Base-by-base conservation (phyloP, 805 yeast genomes). In the Limtongia smithiae region DNA sequence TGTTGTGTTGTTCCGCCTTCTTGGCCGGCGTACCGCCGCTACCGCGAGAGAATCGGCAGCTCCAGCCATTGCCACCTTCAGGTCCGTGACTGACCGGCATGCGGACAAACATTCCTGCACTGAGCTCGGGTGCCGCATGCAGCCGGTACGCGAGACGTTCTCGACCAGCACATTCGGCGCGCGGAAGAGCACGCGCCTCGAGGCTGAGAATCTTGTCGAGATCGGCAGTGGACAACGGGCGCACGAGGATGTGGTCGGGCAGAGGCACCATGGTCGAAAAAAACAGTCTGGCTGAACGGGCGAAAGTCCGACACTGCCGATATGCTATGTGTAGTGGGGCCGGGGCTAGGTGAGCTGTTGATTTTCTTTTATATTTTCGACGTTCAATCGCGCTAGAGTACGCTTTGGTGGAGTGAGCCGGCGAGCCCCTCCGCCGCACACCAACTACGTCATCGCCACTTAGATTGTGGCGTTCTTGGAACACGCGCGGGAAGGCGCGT, bases 41-140 rank as follows among this genome's bases (percentile, higher is more conserved):
- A 21, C 37, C 24, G 42, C 28, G 9, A n/a, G 11, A 4, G 5
- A 25, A 11, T 9, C 12, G 47, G 11, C 20, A 22, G 20, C 41
- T 18, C 33, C 45, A 45, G 5, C 18, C 34, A 24, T 36, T 48
- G 21, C 71, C 31, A 30, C 48, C 22, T 5, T 14, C 12, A 3
- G 44, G 69, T 68, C 61, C 71, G 74, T 54, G 68, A 68, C 60
- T 71, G 68, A 27, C 63, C 71, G 67, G 83, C 84, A 48, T 79
- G 63, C 96, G 75, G 44, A 88, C 73, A 62, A 91, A 93, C 48
- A 93, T 73, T 2, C 97, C 97, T 4, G 90, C 80, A 57, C 93
- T 81, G 49, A 91, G 76, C 66, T 91, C 98, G 8, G 97, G 97
- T 65, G 97, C 90, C 3, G 72, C 80, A 1, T 75, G 75, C 55